Evolutionary conservation across 2,329 filamentous ascomycete genomes (phyloP), one percentile per base, ranked within the genome.

Genomic region (Bipolaris sorokiniana): DNA sequence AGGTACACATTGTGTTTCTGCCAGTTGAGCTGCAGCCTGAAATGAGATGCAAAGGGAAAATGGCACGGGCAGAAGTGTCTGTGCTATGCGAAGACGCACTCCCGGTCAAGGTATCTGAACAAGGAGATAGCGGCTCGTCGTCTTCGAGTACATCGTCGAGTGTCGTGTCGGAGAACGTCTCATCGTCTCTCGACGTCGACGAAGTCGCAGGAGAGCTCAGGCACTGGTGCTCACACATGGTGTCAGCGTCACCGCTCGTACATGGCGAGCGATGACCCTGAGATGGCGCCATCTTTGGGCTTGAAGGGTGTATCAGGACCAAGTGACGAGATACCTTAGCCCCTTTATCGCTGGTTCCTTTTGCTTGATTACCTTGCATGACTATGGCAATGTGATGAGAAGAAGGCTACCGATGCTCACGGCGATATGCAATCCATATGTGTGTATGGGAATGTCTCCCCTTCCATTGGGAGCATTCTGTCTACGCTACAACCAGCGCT

Each of bases 1-100:
- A 67, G 46, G 67, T 68, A 54, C 66, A 72, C 73, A 76, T 76
- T 48, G 33, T 33, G 36, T 3, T n/a, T 61, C 73, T 56, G 9
- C 56, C 65, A 38, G 61, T 60, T 11, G 64, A 54, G 56, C 64
- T 71, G 59, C 74, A 76, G 41, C 61, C 72, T 11, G 67, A 65
- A 23, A 70, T 48, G 41, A 71, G 66, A 58, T 71, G 66, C 38
- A 69, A 53, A 1, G 65, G 64, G 51, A 69, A 68, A 48, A 67
- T 40, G 9, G 51, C 20, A 44, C 49, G 36, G 20, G 42, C 7
- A 40, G 34, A 28, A 33, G 22, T 48, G 18, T 59, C 41, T 41
- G 54, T 16, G 22, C 23, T 18, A 18, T 51, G 51, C 33, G 49
- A 45, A 20, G 31, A 38, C 18, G 54, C 34, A 15, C 22, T 40